A percentile compares a stretch with the other conserved stretches of the same genome.
Conservation (phyloP, 1,284 basidiomycete species). For the Vanrija pseudolonga region DNA sequence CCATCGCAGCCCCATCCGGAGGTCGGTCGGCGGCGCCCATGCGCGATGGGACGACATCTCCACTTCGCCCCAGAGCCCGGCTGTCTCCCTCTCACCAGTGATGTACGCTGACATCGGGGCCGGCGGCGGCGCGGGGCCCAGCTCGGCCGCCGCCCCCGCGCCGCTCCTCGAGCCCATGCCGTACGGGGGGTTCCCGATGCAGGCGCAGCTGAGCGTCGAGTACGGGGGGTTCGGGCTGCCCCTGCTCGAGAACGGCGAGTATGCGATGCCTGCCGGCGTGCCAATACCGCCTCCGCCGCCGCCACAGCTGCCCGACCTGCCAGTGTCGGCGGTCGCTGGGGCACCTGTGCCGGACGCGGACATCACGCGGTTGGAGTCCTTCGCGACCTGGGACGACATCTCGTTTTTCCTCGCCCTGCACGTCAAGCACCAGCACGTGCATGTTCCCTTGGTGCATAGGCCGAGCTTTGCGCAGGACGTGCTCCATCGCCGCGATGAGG, state of each 20-base stretch:
- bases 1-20: not conserved
- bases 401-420: constrained; percentile 27
- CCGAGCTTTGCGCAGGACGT: constrained; percentile 31
- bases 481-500: constrained; percentile 22
- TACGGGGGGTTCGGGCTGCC: too few species aligned
- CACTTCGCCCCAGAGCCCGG: not conserved
- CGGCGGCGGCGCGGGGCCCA: too few species aligned
- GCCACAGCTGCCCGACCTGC: not conserved
- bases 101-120: not conserved
- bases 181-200: too few species aligned
- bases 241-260: not conserved
- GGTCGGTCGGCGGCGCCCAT: not conserved
- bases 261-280: not conserved
- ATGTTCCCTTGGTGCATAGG: constrained; percentile 29
- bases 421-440: constrained; percentile 28
- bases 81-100: not conserved
- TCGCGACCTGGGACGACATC: constrained; percentile 24
- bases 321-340: not conserved
- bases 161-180: not conserved
- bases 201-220: too few species aligned
- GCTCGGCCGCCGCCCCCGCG: not conserved
- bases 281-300: not conserved
- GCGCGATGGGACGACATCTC: not conserved
- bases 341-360: not conserved
- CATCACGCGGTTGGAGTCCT: constrained; percentile 13